Evolutionary conservation across 2,329 filamentous ascomycete genomes (phyloP), one percentile per base, ranked within the genome.

Genomic region (Cytospora piceicola): DNA sequence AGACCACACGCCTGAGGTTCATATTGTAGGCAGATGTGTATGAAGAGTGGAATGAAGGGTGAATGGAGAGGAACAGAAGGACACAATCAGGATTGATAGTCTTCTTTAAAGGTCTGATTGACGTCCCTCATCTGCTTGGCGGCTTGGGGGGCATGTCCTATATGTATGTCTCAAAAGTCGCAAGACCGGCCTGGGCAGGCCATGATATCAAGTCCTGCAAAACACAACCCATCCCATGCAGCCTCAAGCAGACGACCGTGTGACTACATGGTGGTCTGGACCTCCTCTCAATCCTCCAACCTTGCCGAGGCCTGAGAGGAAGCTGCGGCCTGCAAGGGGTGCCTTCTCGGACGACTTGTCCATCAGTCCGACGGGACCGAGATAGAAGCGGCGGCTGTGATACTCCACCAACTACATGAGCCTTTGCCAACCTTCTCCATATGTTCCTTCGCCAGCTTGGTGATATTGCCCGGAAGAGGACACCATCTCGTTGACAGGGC

Each of bases 131-230:
- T 11, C 53, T 49, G 27, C 46, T 34, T 49, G 29, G 14, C 27
- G 62, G 32, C 34, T 24, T 17, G 24, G 56, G 57, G 22, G 17
- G 17, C n/a, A 24, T 55, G 29, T 60, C 27, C 20, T 55, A 29
- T 64, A 60, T 60, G 55, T 64, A 60, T 60, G 55, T 61, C 32
- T 60, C 56, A n/a, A 52, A 34, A 8, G 5, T 53, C 51, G 27
- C 39, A 42, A 42, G 15, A 6, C 39, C 39, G 39, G 17, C 39
- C 17, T n/a, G n/a, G n/a, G n/a, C n/a, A 7, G 39, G 39, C 17
- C 39, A 6, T 17, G 9, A 39, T 22, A 36, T 24, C 15, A 32
- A 36, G 29, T 17, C 34, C 49, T 39, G 27, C 4, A 39, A 11
- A 58, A 6, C 3, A 51, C 30, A 49, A n/a, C 17, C 29, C 42